A percentile compares a stretch with the other conserved stretches of the same genome.
Conservation (phyloP, 805 yeast species). For the Tetrapisispora pingtungensis region DNA sequence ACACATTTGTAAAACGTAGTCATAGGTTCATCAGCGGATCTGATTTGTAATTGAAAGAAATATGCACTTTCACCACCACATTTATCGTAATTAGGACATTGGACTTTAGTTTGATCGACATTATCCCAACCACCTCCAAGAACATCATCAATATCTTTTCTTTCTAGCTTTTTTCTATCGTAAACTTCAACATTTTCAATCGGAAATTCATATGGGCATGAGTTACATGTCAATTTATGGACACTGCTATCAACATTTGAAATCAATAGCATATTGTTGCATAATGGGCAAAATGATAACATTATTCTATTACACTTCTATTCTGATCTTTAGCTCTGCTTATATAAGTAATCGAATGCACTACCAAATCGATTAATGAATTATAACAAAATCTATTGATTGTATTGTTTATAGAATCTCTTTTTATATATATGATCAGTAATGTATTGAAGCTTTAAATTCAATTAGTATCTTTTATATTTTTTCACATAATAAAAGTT, state of each 20-base stretch:
- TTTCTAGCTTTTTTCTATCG: constrained; percentile 71
- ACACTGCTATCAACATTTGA: constrained; percentile 49
- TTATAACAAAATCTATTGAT: too few relatives aligned
- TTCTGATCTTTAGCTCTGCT: too few relatives aligned
- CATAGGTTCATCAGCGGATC: constrained; percentile 99
- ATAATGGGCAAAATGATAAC: constrained; percentile 92
- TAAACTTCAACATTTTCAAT: constrained; percentile 74
- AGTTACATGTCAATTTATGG: constrained; percentile 74
- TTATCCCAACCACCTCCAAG: constrained; percentile 99
- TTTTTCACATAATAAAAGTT: neutral
- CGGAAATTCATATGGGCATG: constrained; percentile 93
- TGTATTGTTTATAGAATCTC: too few relatives aligned
- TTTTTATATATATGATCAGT: too few relatives aligned
- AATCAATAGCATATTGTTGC: constrained; percentile 79
- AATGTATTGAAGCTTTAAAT: too few relatives aligned
- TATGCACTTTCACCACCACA: constrained; percentile 91
- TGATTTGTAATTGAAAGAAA: constrained; percentile 90
- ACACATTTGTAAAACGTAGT: constrained; percentile 95
- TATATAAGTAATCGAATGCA: too few relatives aligned
- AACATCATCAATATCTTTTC: constrained; percentile 93
- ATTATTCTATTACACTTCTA: too few relatives aligned
- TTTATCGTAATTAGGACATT: constrained; percentile 70
- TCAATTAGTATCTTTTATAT: too few relatives aligned
- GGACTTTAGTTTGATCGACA: constrained; percentile 89
- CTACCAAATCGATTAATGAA: too few relatives aligned